These are phyloP conservation scores for Niebla homalea DNA, from an alignment of 495 filamentous ascomycete species.

Conservation along the genomic window DNA sequence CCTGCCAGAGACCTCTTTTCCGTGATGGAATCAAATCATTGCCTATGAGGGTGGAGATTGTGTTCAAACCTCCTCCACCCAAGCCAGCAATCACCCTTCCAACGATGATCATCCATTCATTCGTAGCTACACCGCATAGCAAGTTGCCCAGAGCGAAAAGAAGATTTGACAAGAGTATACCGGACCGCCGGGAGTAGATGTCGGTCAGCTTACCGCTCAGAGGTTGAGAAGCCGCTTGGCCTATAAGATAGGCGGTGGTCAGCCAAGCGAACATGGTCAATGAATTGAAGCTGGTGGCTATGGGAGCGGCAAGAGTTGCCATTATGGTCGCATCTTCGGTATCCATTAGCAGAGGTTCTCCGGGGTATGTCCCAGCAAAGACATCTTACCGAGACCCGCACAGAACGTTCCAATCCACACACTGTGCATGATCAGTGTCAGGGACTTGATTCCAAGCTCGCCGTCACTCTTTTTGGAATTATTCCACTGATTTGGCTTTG, in stretches of 20 bases:
- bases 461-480: neutral
- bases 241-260: constrained; percentile 58
- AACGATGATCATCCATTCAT: constrained; percentile 44
- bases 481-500: neutral
- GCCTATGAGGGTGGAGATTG: constrained; percentile 53
- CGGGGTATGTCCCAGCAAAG: neutral
- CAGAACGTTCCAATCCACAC: constrained; percentile 71
- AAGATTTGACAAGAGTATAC: constrained; percentile 49
- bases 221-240: constrained; percentile 58
- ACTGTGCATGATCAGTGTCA: constrained; percentile 30
- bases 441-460: constrained; percentile 26
- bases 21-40: constrained; percentile 58
- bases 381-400: constrained; percentile 47
- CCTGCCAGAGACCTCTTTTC: constrained; percentile 53
- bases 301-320: constrained; percentile 55
- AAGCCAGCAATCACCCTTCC: constrained; percentile 58
- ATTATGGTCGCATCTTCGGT: constrained; percentile 47
- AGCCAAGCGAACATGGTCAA: constrained; percentile 59
- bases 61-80: constrained; percentile 57
- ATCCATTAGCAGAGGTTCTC: neutral
- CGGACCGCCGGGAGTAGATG: constrained; percentile 52
- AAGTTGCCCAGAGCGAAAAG: constrained; percentile 55
- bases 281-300: constrained; percentile 54
- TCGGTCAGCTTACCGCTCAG: constrained; percentile 58
- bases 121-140: constrained; percentile 50